Base-by-base conservation (phyloP, 2,329 filamentous ascomycete genomes). In the Seiridium unicorne region DNA sequence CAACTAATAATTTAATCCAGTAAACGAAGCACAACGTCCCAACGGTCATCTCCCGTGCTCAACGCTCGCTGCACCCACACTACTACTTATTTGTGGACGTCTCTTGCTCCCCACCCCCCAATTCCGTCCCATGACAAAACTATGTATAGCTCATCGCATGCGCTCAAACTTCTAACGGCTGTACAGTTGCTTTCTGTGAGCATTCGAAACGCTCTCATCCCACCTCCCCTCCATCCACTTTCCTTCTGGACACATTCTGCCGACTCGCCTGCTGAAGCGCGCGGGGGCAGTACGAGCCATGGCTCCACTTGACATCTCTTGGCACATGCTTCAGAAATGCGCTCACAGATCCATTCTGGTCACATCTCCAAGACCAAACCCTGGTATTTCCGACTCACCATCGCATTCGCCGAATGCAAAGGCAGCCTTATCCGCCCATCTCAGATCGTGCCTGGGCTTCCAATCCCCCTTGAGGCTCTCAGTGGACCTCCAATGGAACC, bases 311-410 rank as follows among this genome's bases (percentile, higher is more conserved):
- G 49, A 13, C 49, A 38, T 53, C 31, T 38, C 49, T 53, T 53
- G 49, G 49, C 49, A 35, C 49, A 32, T 55, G 51, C 51, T 55
- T 55, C 51, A 55, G 40, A 55, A 40, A 32, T 42, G 35, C 31
- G 38, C 13, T 11, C 51, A 13, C 8, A 34, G 40, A 38, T 57
- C 42, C 54, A 18, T 57, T 18, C 7, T n/a, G 31, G 54, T 57
- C 54, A 32, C 35, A 48, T 40, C 54, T 44, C 44, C 40, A 47
- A 34, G 31, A 46, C 13, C 34, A 57, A 47, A 47, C 44, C 54
- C 54, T 57, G 54, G 40, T 57, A 57, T 57, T 46, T 35, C 54
- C 54, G 54, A 38, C 10, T 47, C n/a, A 34, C 35, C 7, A 46
- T 13, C 18, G n/a, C 9, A 35, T 44, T 7, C n/a, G 9, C 6